Percentiles rank a stretch among this genome's conserved stretches.
phyloP scores from a whole-genome alignment of 345 rosid genomes.

The Microthlaspi erraticum region DNA sequence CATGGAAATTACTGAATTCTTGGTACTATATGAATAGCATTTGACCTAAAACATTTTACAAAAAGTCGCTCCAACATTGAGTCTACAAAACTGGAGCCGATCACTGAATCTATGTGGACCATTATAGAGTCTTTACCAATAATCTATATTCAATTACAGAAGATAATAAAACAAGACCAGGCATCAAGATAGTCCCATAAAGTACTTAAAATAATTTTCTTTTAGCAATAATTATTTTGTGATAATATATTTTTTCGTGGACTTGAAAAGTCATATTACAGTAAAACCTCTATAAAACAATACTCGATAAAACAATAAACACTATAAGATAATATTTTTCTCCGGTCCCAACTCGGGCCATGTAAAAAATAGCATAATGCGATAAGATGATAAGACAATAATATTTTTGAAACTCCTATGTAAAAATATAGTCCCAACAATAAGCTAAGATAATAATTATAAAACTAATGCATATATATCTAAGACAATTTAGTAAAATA shows the following conservation, averaged over 20 bases:
- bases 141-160: background rate
- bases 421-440: no score
- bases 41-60: background rate
- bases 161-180: conserved; percentile 27
- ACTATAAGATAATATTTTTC: no score
- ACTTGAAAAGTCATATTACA: conserved; percentile 44
- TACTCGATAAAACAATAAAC: no score
- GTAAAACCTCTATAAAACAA: no score
- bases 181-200: conserved; percentile 9
- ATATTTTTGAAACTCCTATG: no score
- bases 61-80: background rate
- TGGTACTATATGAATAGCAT: no score
- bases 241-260: conserved; percentile 29
- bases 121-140: conserved; percentile 15
- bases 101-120: conserved; percentile 25
- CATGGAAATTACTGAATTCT: background rate
- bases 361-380: no score
- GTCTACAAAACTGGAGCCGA: conserved; percentile 8
- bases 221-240: background rate
- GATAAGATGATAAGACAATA: no score
- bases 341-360: no score
- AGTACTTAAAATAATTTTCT: background rate
- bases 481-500: no score
- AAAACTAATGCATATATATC: no score
- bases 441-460: no score